Evolutionary conservation across 164 flowering plant species (phyloP).

Genomic region (Warburgia ugandensis): DNA sequence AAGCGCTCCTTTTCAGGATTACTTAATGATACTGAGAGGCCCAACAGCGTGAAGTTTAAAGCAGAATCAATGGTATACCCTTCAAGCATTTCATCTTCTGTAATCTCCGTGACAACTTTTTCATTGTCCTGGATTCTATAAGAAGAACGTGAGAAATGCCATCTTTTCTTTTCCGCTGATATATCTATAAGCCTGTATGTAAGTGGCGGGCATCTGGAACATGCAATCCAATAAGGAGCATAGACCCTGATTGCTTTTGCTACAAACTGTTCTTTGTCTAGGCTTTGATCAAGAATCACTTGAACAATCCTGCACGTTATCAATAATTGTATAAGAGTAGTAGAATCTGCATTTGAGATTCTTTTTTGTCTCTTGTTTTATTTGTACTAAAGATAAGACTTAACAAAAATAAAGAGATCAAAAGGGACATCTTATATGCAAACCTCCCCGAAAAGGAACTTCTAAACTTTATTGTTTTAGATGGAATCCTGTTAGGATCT

Average conservation of each 20-base stretch:
- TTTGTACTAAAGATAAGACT: no score
- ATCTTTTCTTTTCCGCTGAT: slow-evolving; percentile 24
- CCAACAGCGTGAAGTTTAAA: slow-evolving; percentile 55
- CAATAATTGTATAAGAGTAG: slow-evolving; percentile 4
- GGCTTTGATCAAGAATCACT: slow-evolving; percentile 70
- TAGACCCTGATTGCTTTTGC: slow-evolving; percentile 62
- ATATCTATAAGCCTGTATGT: slow-evolving; percentile 50
- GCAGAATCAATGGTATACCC: slow-evolving; percentile 82
- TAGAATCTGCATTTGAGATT: no score
- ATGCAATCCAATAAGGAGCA: slow-evolving; percentile 79
- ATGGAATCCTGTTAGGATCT: slow-evolving; percentile 55
- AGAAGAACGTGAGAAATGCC: slow-evolving; percentile 36
- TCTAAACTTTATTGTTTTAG: slow-evolving; percentile 63
- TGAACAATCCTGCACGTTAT: slow-evolving; percentile 66
- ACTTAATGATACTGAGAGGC: slow-evolving; percentile 61
- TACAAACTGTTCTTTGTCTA: slow-evolving; percentile 32
- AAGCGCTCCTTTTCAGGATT: slow-evolving; percentile 39
- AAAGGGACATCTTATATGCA: no score
- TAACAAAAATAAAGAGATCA: not conserved
- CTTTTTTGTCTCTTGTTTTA: no score
- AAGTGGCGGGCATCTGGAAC: slow-evolving; percentile 81
- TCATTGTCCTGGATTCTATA: slow-evolving; percentile 39
- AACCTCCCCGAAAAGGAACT: slow-evolving; percentile 86
- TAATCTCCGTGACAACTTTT: slow-evolving; percentile 50
- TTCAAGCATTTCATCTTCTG: slow-evolving; percentile 70